These are phyloP conservation scores for Podila clonocystis DNA, from an alignment of 192 early-diverging fungal species.

Conservation along the genomic window DNA sequence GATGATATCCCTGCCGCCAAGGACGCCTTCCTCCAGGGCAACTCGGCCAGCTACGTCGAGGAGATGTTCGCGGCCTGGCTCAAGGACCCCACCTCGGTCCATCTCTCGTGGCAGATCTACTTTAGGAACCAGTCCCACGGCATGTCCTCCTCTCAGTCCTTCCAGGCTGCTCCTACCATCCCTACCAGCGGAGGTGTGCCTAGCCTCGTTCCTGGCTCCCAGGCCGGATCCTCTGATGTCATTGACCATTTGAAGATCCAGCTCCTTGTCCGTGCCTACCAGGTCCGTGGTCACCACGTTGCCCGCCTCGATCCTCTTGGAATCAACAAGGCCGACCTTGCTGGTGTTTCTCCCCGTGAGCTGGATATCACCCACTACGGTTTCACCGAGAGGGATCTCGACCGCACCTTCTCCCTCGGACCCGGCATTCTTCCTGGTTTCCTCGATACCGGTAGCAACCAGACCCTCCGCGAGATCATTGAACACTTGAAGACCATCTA, in stretches of 20 bases:
- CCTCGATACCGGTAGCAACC: slow-evolving; percentile 70
- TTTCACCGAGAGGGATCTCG: slow-evolving; percentile 92
- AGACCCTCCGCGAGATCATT: slow-evolving; percentile 94
- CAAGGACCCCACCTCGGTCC: slow-evolving; percentile 89
- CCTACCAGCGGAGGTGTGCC: slow-evolving; percentile 73
- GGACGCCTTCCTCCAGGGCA: slow-evolving; percentile 89
- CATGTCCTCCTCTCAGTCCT: slow-evolving; percentile 73
- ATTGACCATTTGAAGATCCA: slow-evolving; percentile 99
- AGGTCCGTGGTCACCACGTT: slow-evolving; percentile 95
- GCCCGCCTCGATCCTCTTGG: slow-evolving; percentile 96
- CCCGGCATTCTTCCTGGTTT: slow-evolving; percentile 95
- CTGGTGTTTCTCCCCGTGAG: slow-evolving; percentile 74
- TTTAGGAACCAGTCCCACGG: slow-evolving; percentile 85
- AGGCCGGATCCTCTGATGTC: slow-evolving; percentile 65
- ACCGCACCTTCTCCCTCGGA: slow-evolving; percentile 91
- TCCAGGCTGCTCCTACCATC: slow-evolving; percentile 84
- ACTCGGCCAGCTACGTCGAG: slow-evolving; percentile 88
- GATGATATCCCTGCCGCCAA: slow-evolving; percentile 63
- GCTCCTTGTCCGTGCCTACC: slow-evolving; percentile 94
- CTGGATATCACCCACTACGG: slow-evolving; percentile 91
- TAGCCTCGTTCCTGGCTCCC: slow-evolving; percentile 62
- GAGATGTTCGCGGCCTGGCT: slow-evolving; percentile 97
- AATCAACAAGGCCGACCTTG: slow-evolving; percentile 72
- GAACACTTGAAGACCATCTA: slow-evolving; percentile 84
- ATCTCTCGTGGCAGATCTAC: slow-evolving; percentile 97